Evolutionary conservation across 2,329 filamentous ascomycete genomes (phyloP).

Genomic region (Aulographum hederae): DNA sequence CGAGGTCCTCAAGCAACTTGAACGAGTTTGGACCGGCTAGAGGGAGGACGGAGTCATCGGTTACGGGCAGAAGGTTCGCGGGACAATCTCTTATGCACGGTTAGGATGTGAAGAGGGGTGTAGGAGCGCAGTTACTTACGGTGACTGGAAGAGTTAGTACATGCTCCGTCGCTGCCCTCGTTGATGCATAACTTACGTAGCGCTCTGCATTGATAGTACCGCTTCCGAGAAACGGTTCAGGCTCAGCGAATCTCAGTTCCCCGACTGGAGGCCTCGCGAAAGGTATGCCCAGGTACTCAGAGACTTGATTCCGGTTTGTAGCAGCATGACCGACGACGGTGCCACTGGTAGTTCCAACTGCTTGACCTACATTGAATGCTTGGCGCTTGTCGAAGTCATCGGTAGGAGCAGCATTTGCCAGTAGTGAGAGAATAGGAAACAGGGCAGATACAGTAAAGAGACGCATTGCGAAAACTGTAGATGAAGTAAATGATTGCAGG

Average conservation of each 20-base stretch:
- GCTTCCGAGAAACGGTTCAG: conserved; percentile 7
- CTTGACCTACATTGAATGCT: too few species aligned
- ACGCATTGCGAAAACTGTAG: too few species aligned
- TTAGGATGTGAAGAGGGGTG: not conserved
- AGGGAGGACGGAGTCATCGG: too few species aligned
- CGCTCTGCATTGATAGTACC: conserved; percentile 5
- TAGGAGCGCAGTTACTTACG: not conserved
- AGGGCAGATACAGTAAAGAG: too few species aligned
- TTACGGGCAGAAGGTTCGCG: too few species aligned
- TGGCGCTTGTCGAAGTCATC: too few species aligned
- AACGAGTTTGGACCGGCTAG: too few species aligned
- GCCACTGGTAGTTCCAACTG: conserved; percentile 10
- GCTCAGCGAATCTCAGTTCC: conserved; percentile 12
- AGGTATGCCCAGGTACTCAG: conserved; percentile 13
- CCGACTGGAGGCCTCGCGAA: conserved; percentile 11
- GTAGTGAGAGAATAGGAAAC: too few species aligned
- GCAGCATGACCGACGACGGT: conserved; percentile 9
- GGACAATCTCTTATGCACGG: too few species aligned
- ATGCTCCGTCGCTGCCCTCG: not conserved
- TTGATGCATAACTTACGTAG: conserved; percentile 5
- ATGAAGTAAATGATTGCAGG: too few species aligned
- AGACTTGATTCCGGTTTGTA: conserved; percentile 6
- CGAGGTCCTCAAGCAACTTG: too few species aligned
- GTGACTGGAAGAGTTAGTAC: not conserved
- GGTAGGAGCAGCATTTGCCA: too few species aligned